Percentiles rank a stretch among this genome's conserved stretches.
These are phyloP conservation scores for Pseudogymnoascus sp. DNA, from an alignment of 2,329 filamentous ascomycete genomes.

Conservation along the genomic window DNA sequence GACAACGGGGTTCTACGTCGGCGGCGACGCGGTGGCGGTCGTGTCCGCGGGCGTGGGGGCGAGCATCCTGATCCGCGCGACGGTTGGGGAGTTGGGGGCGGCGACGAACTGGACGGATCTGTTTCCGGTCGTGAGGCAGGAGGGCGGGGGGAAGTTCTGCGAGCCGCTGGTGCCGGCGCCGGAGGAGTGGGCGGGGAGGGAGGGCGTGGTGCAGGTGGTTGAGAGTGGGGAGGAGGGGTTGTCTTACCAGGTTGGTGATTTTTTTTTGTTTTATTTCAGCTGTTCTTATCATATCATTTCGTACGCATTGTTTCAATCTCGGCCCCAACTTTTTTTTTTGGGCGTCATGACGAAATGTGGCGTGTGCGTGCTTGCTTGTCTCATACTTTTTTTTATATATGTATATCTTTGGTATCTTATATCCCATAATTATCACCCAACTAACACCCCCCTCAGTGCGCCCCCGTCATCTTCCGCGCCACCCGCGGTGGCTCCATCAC, in stretches of 20 bases:
- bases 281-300: neutral
- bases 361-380: neutral
- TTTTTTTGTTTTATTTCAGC: too few relatives aligned
- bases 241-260: constrained; percentile 43
- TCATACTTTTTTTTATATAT: neutral
- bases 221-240: constrained; percentile 44
- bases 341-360: neutral
- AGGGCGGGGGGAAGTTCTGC: too few relatives aligned
- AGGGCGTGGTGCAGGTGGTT: constrained; percentile 45
- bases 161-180: constrained; percentile 40
- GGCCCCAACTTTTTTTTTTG: neutral
- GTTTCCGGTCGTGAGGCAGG: too few relatives aligned
- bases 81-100: too few relatives aligned
- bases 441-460: neutral
- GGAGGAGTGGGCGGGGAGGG: constrained; percentile 40
- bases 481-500: neutral
- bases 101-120: too few relatives aligned
- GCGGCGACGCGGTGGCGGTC: constrained; percentile 43
- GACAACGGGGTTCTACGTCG: constrained; percentile 45
- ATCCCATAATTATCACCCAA: neutral
- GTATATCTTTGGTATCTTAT: neutral
- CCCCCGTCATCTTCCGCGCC: constrained; percentile 1
- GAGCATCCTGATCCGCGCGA: too few relatives aligned
- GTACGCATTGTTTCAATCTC: neutral
- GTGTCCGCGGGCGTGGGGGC: constrained; percentile 40